phyloP scores from a whole-genome alignment of 345 rosid species.

The Chamaenerion angustifolium region DNA sequence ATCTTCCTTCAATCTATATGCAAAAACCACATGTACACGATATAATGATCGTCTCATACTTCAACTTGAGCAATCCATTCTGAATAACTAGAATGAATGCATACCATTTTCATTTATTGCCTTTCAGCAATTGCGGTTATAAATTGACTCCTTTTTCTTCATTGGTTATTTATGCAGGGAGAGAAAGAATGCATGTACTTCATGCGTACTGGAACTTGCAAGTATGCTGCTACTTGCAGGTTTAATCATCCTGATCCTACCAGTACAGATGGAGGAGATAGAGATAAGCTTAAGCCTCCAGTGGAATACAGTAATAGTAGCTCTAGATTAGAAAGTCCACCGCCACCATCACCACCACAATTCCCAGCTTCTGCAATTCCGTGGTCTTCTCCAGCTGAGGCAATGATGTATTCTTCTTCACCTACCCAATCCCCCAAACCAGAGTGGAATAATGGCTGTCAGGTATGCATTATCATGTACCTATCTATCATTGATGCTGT shows the following conservation, averaged over 20 bases:
- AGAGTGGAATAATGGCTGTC: conserved; percentile 73
- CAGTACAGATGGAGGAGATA: conserved; percentile 23
- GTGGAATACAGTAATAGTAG: conserved; percentile 32
- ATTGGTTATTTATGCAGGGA: conserved; percentile 26
- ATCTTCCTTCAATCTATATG: no score
- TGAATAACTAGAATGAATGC: no score
- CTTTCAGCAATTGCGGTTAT: neutral
- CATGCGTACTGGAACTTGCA: conserved; percentile 96
- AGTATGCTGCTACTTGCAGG: conserved; percentile 67
- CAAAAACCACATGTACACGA: no score
- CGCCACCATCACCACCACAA: conserved; percentile 33
- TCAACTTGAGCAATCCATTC: no score
- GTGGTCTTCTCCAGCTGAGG: conserved; percentile 33
- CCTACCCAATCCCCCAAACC: conserved; percentile 38
- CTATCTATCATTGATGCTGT: no score
- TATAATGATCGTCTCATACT: no score
- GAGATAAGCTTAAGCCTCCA: conserved; percentile 22
- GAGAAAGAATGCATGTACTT: conserved; percentile 73
- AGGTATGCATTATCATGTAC: conserved; percentile 21
- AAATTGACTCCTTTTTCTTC: neutral
- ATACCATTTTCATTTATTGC: no score
- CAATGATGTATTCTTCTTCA: conserved; percentile 42
- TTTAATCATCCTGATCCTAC: conserved; percentile 89
- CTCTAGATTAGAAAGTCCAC: conserved; percentile 20
- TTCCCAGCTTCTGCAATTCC: conserved; percentile 30